Conservation (phyloP, 2,329 filamentous ascomycete species). For the Cercospora sojina region DNA sequence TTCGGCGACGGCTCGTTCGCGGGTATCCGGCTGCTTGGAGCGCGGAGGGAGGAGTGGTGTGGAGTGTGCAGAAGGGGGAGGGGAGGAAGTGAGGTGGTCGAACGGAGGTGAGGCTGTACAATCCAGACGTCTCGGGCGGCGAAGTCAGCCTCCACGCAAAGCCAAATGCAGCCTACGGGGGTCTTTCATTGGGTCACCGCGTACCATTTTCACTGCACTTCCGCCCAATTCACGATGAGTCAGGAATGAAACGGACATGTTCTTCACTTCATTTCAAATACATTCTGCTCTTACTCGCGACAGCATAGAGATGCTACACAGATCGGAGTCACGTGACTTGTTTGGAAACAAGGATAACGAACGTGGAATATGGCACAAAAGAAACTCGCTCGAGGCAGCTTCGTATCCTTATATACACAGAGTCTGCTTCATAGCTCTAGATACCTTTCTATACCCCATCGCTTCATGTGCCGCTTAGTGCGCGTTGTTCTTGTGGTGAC, state of each 20-base stretch:
- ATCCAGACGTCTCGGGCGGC: not conserved
- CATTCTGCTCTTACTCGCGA: not conserved
- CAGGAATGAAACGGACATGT: not conserved
- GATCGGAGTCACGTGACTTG: not conserved
- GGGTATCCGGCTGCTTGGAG: conserved; percentile 17
- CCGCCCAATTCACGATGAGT: not conserved
- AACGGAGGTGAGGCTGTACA: conserved; percentile 3
- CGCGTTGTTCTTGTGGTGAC: conserved; percentile 99
- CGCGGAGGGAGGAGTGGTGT: conserved; percentile 11
- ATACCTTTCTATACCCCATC: conserved; percentile 11
- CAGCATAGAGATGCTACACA: not conserved
- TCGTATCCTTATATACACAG: conserved; percentile 27
- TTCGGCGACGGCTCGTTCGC: conserved; percentile 10
- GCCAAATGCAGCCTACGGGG: conserved; percentile 2
- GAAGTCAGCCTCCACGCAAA: conserved; percentile 4
- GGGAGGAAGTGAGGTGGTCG: not conserved
- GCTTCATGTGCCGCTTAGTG: conserved; percentile 60
- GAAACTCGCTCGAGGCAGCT: conserved; percentile 20
- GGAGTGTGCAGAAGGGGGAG: not conserved
- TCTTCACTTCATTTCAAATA: not conserved
- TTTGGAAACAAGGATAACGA: not conserved
- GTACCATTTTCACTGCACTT: not conserved
- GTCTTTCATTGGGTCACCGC: not conserved
- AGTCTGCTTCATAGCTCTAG: conserved; percentile 13
- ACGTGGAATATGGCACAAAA: not conserved